Percentiles rank a stretch among this genome's conserved stretches.
Conservation (phyloP, 2,329 filamentous ascomycete genomes). For the Emydomyces testavorans region DNA sequence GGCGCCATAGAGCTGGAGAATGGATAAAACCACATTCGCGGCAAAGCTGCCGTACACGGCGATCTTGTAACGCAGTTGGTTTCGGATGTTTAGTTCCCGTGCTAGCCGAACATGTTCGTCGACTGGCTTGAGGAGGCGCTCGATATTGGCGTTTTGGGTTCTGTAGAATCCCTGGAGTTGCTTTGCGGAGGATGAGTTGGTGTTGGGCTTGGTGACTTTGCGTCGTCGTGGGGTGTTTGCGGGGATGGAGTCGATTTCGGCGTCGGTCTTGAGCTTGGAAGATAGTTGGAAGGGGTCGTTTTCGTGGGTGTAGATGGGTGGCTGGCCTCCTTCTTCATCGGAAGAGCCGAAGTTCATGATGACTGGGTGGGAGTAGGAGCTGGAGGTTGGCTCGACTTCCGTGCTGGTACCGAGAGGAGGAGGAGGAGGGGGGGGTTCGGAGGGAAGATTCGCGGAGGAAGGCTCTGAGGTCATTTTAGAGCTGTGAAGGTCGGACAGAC, state of each 20-base stretch:
- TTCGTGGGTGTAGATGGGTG: conserved; percentile 48
- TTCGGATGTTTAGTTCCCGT: conserved; percentile 65
- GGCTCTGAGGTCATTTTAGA: conserved; percentile 1
- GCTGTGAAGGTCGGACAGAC: conserved; percentile 2
- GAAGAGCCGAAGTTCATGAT: conserved; percentile 9
- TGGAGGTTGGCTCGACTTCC: conserved; percentile 30
- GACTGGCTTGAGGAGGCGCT: conserved; percentile 80
- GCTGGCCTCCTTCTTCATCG: conserved; percentile 38
- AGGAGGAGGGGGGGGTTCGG: conserved; percentile 8
- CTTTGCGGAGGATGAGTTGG: conserved; percentile 25
- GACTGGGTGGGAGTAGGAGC: conserved; percentile 17
- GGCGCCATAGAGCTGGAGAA: conserved; percentile 79
- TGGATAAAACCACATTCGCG: conserved; percentile 68
- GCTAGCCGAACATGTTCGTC: conserved; percentile 80
- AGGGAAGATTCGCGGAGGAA: not conserved
- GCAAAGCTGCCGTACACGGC: conserved; percentile 57
- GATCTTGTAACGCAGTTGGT: conserved; percentile 55
- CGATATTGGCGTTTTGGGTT: conserved; percentile 83
- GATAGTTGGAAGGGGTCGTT: conserved; percentile 76
- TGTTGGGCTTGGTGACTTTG: conserved; percentile 30
- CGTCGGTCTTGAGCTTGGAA: conserved; percentile 61
- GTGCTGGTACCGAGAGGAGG: conserved; percentile 29
- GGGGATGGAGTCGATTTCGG: conserved; percentile 60
- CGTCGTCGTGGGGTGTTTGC: conserved; percentile 73
- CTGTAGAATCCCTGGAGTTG: conserved; percentile 75